These are phyloP conservation scores for Penicillium sp. DNA, from an alignment of 2,329 filamentous ascomycete species.

Conservation along the genomic window DNA sequence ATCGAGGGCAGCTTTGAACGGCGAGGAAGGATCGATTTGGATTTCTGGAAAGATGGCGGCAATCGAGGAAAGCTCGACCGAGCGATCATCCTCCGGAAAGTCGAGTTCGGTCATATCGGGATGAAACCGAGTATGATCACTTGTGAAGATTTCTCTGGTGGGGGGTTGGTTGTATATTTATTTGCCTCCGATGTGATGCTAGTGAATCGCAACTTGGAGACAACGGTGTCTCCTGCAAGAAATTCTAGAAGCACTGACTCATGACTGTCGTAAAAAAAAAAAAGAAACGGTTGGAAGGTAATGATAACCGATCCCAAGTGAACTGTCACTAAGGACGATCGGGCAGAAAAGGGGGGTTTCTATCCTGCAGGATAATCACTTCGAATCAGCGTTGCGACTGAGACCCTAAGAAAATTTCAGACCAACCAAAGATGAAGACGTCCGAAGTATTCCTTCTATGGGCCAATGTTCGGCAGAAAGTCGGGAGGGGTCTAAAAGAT, in stretches of 20 bases:
- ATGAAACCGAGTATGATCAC: neutral
- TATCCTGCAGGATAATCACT: conserved; percentile 1
- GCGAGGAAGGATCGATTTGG: conserved; percentile 38
- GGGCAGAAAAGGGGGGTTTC: conserved; percentile 8
- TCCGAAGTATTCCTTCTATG: conserved; percentile 4
- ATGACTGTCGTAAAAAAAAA: neutral
- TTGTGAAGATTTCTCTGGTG: conserved; percentile 4
- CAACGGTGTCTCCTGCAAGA: neutral
- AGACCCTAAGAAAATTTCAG: neutral
- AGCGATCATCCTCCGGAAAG: conserved; percentile 47
- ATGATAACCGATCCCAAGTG: neutral
- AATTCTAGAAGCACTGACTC: neutral
- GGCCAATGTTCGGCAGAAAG: conserved; percentile 10
- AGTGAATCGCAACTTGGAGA: neutral
- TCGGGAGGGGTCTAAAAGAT: conserved; percentile 21
- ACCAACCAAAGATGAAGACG: conserved; percentile 12
- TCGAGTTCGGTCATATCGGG: conserved; percentile 32
- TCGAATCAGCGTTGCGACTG: conserved; percentile 3
- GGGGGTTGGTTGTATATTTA: neutral
- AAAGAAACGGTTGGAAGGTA: neutral
- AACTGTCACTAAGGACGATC: conserved; percentile 11
- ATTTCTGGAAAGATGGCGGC: conserved; percentile 57
- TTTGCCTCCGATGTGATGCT: neutral
- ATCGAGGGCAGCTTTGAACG: conserved; percentile 47
- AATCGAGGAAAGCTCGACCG: conserved; percentile 52